Evolutionary conservation across 176 grass and related monocot genomes (phyloP), one percentile per base, ranked within the genome.

Genomic region (Triticum monococcum): DNA sequence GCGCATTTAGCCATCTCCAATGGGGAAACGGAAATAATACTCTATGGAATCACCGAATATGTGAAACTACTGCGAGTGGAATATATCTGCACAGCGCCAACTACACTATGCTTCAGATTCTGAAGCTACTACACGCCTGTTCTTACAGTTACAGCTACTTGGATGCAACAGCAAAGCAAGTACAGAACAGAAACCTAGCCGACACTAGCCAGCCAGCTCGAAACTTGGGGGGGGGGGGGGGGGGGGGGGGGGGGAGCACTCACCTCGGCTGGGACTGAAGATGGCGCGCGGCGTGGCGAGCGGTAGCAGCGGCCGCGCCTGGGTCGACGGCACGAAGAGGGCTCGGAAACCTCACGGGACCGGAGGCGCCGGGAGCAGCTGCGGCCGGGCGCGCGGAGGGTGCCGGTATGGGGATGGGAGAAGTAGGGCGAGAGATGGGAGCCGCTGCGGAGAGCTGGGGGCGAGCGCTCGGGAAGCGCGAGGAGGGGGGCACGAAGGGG

Each of bases 231-330:
- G 6, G 64, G 3, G 30, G 30, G 18, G 65, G 40, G 37, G 26
- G 35, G 8, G 33, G 13, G 6, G 64, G 3, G 30, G 30, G 18
- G 65, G 40, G 37, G 26, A 45, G 26, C 52, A 38, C 32, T 90
- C 67, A 87, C 89, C 89, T 87, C 9, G 57, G 43, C 68, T 79
- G 89, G 23, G 74, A 24, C 60, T 91, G 89, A 12, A 91, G 37
- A 77, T 81, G 77, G 38, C 81, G 68, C 36, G 61, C 68, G 24
- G 82, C 35, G 7, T 75, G 64, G 77, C 79, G 83, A 68, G 66
- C 74, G 4, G 72, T 75, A 5, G 83, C 79, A 0, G 57, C 79
- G 1, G 37, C 38, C 8, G 50, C 77, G 38, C 28, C 69, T 25
- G 81, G 81, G 10, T 91, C 74, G 13, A 83, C 2, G 22, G 59